phyloP scores from a whole-genome alignment of 495 filamentous ascomycete species.

The Pseudoneurospora amorphoporcata region DNA sequence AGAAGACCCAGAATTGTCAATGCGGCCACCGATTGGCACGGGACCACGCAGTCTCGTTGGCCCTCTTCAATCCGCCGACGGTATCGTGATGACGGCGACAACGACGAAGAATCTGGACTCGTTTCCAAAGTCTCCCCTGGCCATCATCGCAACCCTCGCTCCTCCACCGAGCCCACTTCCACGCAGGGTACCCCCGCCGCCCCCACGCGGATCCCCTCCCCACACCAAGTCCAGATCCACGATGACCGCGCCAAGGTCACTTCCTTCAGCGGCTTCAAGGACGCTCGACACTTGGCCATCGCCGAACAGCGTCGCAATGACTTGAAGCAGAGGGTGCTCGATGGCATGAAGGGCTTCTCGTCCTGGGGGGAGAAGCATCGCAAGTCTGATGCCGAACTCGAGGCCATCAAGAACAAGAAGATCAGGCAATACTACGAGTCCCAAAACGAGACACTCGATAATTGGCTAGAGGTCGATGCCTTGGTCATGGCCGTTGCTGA shows the following conservation, averaged over 20 bases:
- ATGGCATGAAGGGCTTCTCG: conserved; percentile 26
- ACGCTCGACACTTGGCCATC: not conserved
- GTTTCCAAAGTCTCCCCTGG: not conserved
- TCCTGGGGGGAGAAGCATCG: conserved; percentile 26
- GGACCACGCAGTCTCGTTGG: not conserved
- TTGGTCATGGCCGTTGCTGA: conserved; percentile 40
- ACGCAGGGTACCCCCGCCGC: not conserved
- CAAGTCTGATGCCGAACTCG: conserved; percentile 35
- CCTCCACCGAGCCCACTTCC: not conserved
- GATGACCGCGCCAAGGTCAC: not conserved
- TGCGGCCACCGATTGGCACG: not conserved
- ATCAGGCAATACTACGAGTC: conserved; percentile 35
- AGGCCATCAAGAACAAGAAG: conserved; percentile 37
- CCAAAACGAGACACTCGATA: conserved; percentile 40
- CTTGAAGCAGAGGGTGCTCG: conserved; percentile 35
- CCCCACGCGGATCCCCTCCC: not conserved
- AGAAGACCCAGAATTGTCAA: conserved; percentile 1
- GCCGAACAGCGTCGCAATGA: conserved; percentile 7
- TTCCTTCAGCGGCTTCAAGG: not conserved
- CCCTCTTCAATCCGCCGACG: not conserved
- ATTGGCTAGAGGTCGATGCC: conserved; percentile 43
- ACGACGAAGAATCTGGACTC: conserved; percentile 1
- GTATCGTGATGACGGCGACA: not conserved
- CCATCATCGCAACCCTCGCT: not conserved
- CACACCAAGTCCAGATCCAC: not conserved